Conservation (phyloP, 2,329 filamentous ascomycete species). For the Fusarium sp. region DNA sequence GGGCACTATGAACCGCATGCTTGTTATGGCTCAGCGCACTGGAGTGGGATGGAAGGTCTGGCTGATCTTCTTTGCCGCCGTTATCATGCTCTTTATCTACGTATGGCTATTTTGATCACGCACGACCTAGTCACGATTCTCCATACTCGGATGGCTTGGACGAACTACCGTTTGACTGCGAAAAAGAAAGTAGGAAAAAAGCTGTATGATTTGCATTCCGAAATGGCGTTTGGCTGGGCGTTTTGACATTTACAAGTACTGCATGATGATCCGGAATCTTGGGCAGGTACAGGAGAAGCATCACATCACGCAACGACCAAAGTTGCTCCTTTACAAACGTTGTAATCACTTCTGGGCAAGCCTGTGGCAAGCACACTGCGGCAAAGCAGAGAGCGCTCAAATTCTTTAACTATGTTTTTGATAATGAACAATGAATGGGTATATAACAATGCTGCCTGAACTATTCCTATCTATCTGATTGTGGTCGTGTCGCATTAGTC, state of each 20-base stretch:
- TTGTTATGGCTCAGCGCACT: slow-evolving; percentile 92
- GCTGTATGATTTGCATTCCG: slow-evolving; percentile 35
- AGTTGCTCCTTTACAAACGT: slow-evolving; percentile 34
- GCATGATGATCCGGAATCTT: slow-evolving; percentile 25
- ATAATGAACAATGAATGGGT: slow-evolving; percentile 37
- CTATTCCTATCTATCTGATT: slow-evolving; percentile 6
- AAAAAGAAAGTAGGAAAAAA: slow-evolving; percentile 8
- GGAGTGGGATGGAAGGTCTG: slow-evolving; percentile 97
- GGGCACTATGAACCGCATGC: slow-evolving; percentile 97
- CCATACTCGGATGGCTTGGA: neutral
- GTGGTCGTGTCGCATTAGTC: slow-evolving; percentile 25
- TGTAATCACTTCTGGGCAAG: slow-evolving; percentile 34
- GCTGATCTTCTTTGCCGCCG: slow-evolving; percentile 87
- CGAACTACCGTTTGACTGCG: neutral
- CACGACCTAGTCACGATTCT: neutral
- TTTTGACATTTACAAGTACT: slow-evolving; percentile 26
- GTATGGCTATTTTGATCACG: slow-evolving; percentile 83
- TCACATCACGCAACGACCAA: slow-evolving; percentile 27
- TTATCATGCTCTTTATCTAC: slow-evolving; percentile 86
- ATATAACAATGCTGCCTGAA: slow-evolving; percentile 37
- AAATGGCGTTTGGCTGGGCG: slow-evolving; percentile 41
- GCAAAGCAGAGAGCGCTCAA: slow-evolving; percentile 25
- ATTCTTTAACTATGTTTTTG: slow-evolving; percentile 30
- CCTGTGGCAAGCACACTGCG: slow-evolving; percentile 17
- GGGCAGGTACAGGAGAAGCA: slow-evolving; percentile 22